phyloP scores from a whole-genome alignment of 2,329 filamentous ascomycete species.

The Diaporthe capsici region DNA sequence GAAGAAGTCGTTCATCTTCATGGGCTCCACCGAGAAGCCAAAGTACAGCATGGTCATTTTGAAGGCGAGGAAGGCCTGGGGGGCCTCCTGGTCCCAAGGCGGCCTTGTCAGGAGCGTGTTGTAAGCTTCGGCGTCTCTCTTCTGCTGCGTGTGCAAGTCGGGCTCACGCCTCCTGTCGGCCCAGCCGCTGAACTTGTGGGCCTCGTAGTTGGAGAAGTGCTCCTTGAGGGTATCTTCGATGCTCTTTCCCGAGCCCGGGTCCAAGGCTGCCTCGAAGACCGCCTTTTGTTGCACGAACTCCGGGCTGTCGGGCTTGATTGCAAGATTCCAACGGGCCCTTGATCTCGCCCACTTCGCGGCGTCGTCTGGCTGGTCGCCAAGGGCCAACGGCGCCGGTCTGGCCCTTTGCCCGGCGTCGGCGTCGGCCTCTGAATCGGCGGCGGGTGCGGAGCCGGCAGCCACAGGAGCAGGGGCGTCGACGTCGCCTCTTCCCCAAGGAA shows the following conservation, averaged over 20 bases:
- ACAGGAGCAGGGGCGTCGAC: not conserved
- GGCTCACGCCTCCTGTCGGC: constrained; percentile 27
- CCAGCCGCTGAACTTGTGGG: constrained; percentile 35
- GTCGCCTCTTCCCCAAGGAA: not conserved
- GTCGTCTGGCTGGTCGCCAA: not conserved
- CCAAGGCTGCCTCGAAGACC: constrained; percentile 18
- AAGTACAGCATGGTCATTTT: constrained; percentile 64
- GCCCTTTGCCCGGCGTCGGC: not conserved
- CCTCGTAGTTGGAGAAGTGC: constrained; percentile 32
- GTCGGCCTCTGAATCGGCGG: not conserved
- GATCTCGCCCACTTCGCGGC: constrained; percentile 28
- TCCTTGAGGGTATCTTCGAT: constrained; percentile 25
- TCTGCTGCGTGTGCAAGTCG: constrained; percentile 26
- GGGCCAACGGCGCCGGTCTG: not conserved
- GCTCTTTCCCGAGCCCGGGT: constrained; percentile 7
- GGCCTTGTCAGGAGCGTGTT: not conserved
- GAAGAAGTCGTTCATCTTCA: constrained; percentile 48
- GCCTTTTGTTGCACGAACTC: not conserved
- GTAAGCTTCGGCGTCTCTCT: constrained; percentile 18
- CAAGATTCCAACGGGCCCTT: constrained; percentile 24
- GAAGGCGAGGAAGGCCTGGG: constrained; percentile 48
- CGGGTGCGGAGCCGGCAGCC: not conserved
- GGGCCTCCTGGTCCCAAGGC: constrained; percentile 7
- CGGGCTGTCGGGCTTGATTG: constrained; percentile 15
- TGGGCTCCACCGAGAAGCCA: constrained; percentile 60